Evolutionary conservation across 768 basidiomycete species (phyloP).

Genomic region (Rhodotorula babjevae): DNA sequence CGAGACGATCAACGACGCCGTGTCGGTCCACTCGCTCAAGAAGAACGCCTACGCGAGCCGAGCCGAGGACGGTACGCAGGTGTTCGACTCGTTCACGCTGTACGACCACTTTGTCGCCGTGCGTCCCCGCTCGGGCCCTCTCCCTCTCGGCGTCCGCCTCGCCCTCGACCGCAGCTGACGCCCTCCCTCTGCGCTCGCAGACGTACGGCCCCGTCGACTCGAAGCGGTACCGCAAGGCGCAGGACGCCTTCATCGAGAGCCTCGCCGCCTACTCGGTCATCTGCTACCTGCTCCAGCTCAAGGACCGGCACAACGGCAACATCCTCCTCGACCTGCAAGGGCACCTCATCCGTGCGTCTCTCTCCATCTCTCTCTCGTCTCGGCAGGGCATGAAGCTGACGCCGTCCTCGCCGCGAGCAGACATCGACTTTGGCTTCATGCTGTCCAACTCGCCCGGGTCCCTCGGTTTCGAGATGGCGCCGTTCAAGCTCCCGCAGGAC

Average conservation of each 20-base stretch:
- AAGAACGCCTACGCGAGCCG: constrained; percentile 94
- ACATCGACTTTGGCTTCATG: constrained; percentile 99
- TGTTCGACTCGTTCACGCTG: constrained; percentile 62
- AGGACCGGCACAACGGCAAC: constrained; percentile 98
- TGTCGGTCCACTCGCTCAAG: constrained; percentile 98
- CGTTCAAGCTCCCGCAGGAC: constrained; percentile 91
- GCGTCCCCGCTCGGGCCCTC: constrained; percentile 43
- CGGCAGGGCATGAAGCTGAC: not conserved
- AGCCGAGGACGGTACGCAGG: constrained; percentile 52
- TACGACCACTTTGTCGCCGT: constrained; percentile 88
- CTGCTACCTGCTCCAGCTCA: constrained; percentile 94
- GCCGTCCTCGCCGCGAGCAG: constrained; percentile 21
- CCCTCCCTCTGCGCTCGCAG: constrained; percentile 47
- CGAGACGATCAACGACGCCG: constrained; percentile 96
- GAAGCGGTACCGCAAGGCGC: constrained; percentile 81
- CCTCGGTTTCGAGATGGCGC: constrained; percentile 98
- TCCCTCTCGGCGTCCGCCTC: not conserved
- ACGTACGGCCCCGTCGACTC: constrained; percentile 85
- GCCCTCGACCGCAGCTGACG: too few species aligned
- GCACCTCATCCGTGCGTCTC: constrained; percentile 62
- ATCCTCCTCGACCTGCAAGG: constrained; percentile 93
- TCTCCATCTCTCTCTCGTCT: too few species aligned
- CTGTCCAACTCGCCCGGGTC: constrained; percentile 94
- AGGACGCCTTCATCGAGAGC: constrained; percentile 65
- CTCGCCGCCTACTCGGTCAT: constrained; percentile 79